Percentiles rank a stretch among this genome's conserved stretches.
Conservation (phyloP, 2,329 filamentous ascomycete genomes). For the Onygena corvina region DNA sequence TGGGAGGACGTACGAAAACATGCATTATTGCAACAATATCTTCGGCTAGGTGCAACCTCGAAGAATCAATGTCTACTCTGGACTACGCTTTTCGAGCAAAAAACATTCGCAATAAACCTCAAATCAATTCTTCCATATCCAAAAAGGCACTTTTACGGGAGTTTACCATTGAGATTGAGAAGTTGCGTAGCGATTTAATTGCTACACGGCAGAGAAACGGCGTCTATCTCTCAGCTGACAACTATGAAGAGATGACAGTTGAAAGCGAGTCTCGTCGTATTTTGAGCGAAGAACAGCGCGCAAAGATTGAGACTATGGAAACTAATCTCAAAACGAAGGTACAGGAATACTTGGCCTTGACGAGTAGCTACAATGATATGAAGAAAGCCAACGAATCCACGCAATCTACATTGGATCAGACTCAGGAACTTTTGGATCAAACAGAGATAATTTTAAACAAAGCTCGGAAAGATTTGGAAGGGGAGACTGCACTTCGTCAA, state of each 20-base stretch:
- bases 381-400: slow-evolving; percentile 83
- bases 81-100: slow-evolving; percentile 97
- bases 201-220: slow-evolving; percentile 87
- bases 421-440: slow-evolving; percentile 69
- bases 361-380: slow-evolving; percentile 71
- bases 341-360: slow-evolving; percentile 78
- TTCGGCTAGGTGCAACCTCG: slow-evolving; percentile 84
- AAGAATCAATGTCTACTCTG: slow-evolving; percentile 94
- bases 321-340: slow-evolving; percentile 83
- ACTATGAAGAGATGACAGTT: slow-evolving; percentile 79
- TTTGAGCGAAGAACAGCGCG: slow-evolving; percentile 79
- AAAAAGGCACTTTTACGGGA: slow-evolving; percentile 88
- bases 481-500: slow-evolving; percentile 67
- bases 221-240: slow-evolving; percentile 80
- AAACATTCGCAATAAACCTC: slow-evolving; percentile 96
- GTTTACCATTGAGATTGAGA: slow-evolving; percentile 86
- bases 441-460: slow-evolving; percentile 72
- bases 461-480: slow-evolving; percentile 62
- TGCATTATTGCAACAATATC: slow-evolving; percentile 98
- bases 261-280: slow-evolving; percentile 88
- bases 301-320: slow-evolving; percentile 87
- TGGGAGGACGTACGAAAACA: slow-evolving; percentile 90
- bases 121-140: slow-evolving; percentile 80
- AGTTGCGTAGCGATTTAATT: slow-evolving; percentile 84
- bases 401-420: slow-evolving; percentile 59